A percentile compares a stretch with the other conserved stretches of the same genome.
These are phyloP conservation scores for Scenedesmus sp. DNA, from an alignment of 163 green algal species.

Conservation along the genomic window DNA sequence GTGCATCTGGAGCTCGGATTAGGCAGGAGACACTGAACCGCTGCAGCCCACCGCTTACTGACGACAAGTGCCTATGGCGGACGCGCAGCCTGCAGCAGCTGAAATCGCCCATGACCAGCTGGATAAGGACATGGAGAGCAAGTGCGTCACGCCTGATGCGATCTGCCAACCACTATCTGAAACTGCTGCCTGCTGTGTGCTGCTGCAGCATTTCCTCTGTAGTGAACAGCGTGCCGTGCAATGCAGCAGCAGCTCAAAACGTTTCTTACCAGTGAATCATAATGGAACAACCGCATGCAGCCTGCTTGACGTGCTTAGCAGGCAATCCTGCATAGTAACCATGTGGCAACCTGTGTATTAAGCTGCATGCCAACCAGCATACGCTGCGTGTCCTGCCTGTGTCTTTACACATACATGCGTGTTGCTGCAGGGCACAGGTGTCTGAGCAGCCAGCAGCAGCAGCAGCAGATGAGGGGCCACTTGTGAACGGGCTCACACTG, in stretches of 20 bases:
- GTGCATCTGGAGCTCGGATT: too few relatives aligned
- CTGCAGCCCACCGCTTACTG: background rate
- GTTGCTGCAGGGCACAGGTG: conserved; percentile 17
- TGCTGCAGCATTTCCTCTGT: background rate
- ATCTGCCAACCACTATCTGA: background rate
- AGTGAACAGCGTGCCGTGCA: background rate
- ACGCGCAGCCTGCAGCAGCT: conserved; percentile 11
- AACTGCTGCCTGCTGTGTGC: background rate
- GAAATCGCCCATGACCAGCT: background rate
- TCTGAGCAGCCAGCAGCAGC: conserved; percentile 19
- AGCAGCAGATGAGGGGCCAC: conserved; percentile 11
- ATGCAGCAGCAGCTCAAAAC: background rate
- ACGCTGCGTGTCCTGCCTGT: too few relatives aligned
- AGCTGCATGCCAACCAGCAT: too few relatives aligned
- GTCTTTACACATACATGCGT: background rate
- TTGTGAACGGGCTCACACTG: conserved; percentile 61
- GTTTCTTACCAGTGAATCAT: background rate
- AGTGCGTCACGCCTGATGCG: background rate
- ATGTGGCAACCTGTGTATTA: background rate
- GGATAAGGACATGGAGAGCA: background rate
- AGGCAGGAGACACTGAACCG: too few relatives aligned
- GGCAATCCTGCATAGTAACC: background rate
- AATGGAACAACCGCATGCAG: background rate
- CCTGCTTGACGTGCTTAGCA: background rate
- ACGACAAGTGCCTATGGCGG: conserved; percentile 8